Conservation (phyloP, 2,329 filamentous ascomycete species). For the Colletotrichum graminicola region DNA sequence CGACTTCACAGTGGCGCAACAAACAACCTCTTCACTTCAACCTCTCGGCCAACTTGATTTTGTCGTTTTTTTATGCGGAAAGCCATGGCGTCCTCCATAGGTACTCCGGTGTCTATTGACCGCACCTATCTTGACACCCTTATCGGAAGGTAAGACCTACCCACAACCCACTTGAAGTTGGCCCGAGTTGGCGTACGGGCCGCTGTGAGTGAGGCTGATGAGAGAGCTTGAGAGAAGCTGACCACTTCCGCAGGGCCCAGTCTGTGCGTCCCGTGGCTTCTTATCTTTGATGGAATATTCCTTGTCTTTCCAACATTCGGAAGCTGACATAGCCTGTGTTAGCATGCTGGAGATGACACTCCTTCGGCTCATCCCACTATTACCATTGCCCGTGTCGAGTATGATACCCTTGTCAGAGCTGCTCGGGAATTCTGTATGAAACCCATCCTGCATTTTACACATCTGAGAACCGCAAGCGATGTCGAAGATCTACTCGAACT, state of each 20-base stretch:
- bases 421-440: conserved; percentile 68
- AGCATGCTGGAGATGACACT: conserved; percentile 43
- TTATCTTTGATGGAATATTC: neutral
- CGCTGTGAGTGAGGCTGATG: neutral
- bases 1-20: conserved; percentile 5
- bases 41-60: neutral
- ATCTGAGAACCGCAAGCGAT: neutral
- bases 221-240: conserved; percentile 8
- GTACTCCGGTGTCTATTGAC: conserved; percentile 58
- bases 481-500: conserved; percentile 24
- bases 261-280: conserved; percentile 45
- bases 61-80: conserved; percentile 4
- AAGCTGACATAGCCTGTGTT: conserved; percentile 9
- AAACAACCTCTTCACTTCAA: conserved; percentile 18
- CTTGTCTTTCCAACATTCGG: neutral
- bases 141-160: conserved; percentile 66
- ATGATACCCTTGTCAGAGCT: conserved; percentile 67
- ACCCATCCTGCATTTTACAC: neutral
- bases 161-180: conserved; percentile 5
- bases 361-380: conserved; percentile 53
- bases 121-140: conserved; percentile 72
- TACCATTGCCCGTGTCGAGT: conserved; percentile 70
- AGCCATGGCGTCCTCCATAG: conserved; percentile 45
- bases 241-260: conserved; percentile 45
- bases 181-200: conserved; percentile 1